These are phyloP conservation scores for Leucosporidium scottii DNA, from an alignment of 768 basidiomycete species.

Conservation along the genomic window DNA sequence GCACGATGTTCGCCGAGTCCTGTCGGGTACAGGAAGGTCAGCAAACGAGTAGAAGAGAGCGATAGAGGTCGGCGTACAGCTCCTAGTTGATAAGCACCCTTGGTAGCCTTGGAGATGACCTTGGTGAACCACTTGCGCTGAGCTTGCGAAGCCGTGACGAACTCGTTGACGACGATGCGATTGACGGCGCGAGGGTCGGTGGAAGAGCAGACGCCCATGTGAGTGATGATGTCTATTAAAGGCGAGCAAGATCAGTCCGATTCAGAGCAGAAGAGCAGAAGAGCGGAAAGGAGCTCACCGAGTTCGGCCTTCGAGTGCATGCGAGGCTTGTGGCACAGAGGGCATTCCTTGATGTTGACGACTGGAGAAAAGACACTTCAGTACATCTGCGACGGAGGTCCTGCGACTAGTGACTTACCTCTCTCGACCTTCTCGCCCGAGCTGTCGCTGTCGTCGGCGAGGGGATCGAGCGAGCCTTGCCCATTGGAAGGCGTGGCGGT, in stretches of 20 bases:
- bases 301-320: conserved; percentile 79
- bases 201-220: conserved; percentile 91
- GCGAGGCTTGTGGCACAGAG: conserved; percentile 81
- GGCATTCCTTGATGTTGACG: conserved; percentile 91
- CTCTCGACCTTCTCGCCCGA: conserved; percentile 12
- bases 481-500: too few relatives aligned
- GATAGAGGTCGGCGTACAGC: conserved; percentile 54
- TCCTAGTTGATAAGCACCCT: conserved; percentile 80
- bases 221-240: conserved; percentile 72
- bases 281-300: conserved; percentile 5
- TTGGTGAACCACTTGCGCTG: conserved; percentile 97
- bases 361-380: conserved; percentile 42
- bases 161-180: conserved; percentile 83
- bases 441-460: conserved; percentile 1
- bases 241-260: neutral
- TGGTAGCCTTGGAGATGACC: conserved; percentile 74
- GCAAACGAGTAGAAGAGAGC: neutral
- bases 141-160: conserved; percentile 75
- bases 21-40: conserved; percentile 39
- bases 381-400: neutral
- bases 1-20: conserved; percentile 87
- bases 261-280: too few relatives aligned
- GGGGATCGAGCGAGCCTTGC: too few relatives aligned
- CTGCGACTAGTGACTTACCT: neutral
- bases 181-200: conserved; percentile 87